These are phyloP conservation scores for Polymyxa betae DNA, from an alignment of 208 protist species.

Conservation along the genomic window DNA sequence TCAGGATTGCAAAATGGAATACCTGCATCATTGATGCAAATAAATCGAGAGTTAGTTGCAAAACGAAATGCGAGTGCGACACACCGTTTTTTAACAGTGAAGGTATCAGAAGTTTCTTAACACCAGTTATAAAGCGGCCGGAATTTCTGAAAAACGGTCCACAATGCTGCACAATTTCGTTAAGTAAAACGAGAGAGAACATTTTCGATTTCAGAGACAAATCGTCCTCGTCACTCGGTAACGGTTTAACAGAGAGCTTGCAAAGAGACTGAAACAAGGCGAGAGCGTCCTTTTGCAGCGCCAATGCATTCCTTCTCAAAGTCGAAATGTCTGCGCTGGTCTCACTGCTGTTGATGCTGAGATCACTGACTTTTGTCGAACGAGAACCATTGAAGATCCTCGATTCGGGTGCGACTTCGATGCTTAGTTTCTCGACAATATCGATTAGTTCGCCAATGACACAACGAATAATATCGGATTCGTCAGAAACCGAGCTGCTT, in stretches of 20 bases:
- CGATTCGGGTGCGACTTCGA: too few relatives aligned
- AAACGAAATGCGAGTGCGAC: conserved; percentile 80
- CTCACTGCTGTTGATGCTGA: too few relatives aligned
- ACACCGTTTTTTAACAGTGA: conserved; percentile 83
- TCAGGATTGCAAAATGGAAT: neutral
- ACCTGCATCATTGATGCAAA: conserved; percentile 81
- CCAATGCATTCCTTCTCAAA: neutral
- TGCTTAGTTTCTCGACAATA: too few relatives aligned
- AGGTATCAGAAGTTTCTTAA: conserved; percentile 81
- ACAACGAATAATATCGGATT: neutral
- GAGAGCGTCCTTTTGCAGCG: conserved; percentile 68
- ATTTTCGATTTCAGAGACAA: conserved; percentile 76
- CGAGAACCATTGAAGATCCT: too few relatives aligned
- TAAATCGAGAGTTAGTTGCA: conserved; percentile 84
- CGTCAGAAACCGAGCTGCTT: neutral
- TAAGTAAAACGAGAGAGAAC: conserved; percentile 76
- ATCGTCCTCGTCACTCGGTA: conserved; percentile 66
- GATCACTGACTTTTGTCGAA: too few relatives aligned
- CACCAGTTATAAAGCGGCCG: conserved; percentile 74
- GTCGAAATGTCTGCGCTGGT: too few relatives aligned
- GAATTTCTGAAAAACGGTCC: conserved; percentile 82
- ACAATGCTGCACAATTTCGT: conserved; percentile 78
- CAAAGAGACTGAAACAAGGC: conserved; percentile 73
- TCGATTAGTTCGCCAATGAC: too few relatives aligned
- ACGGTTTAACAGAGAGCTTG: conserved; percentile 74